Base-by-base conservation (phyloP, 257 asterid species). In the Capsicum pubescens region DNA sequence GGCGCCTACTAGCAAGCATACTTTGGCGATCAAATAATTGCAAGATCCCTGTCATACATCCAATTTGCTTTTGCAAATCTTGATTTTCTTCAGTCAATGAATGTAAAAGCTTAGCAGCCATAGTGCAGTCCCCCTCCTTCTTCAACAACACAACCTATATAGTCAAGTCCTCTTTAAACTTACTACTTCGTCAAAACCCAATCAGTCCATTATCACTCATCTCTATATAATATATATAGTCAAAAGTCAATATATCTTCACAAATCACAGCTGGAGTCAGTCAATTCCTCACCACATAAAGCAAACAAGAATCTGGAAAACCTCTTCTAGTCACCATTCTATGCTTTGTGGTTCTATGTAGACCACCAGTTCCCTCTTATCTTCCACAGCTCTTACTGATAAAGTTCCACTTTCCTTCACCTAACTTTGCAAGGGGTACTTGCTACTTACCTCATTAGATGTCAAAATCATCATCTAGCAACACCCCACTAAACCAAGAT, bases 41-140 rank as follows among this genome's bases (percentile, higher is more conserved):
- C 88, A 94, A 91, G 48, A 95, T 89, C 66, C 99, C 97, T 5
- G 94, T 92, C 97, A 95, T 95, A 88, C 99, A 95, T 67, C 99
- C 99, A 32, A 95, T 92, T 83, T 95, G 98, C 90, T 92, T 95
- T 84, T 93, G 95, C 90, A 95, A 85, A 84, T 95, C 99, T 39
- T 92, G 90, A 66, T 92, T 91, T 10, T 94, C 99, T 87, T 95
- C 98, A 48, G 95, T 90, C 87, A 95, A 85, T 77, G 99, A 91
- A 86, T 93, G 99, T 64, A 95, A 88, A 63, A 94, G 89, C 87
- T 91, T 95, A 64, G 98, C 95, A 56, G 98, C 98, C 99, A 94
- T 95, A 17, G 89, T 84, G 55, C 39, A 80, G 84, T 80, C 52
- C 21, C 87, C 86, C 80, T 26, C 32, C 81, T 59, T 77, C 70